Percentiles rank a stretch among this genome's conserved stretches.
Evolutionary conservation across 306 rosid species (phyloP).

Genomic region (Prunus fruticosa): DNA sequence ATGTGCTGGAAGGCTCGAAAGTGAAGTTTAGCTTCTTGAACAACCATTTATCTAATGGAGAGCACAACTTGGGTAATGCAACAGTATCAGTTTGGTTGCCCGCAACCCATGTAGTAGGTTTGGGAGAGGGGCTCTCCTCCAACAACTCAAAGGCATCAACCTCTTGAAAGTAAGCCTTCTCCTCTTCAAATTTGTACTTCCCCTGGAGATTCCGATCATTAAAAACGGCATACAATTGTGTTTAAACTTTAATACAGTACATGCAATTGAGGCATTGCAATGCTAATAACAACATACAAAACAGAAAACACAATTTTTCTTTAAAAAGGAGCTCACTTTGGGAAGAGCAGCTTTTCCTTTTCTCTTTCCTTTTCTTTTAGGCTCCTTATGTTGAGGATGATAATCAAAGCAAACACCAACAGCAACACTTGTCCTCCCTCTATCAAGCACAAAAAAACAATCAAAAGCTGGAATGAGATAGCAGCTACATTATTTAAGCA

Average conservation of each 20-base stretch:
- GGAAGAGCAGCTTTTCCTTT: constrained; percentile 74
- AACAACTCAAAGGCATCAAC: constrained; percentile 88
- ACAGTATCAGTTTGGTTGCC: constrained; percentile 36
- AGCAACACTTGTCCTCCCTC: constrained; percentile 94
- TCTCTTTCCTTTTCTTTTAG: constrained; percentile 59
- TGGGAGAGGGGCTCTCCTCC: constrained; percentile 98
- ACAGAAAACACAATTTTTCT: constrained; percentile 3
- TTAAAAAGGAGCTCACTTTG: constrained; percentile 39
- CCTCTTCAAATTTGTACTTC: constrained; percentile 60
- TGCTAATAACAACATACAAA: constrained; percentile 8
- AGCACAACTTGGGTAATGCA: constrained; percentile 53
- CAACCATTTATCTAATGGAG: constrained; percentile 78
- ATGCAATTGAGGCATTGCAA: not conserved
- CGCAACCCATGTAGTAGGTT: constrained; percentile 57
- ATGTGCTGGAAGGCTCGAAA: constrained; percentile 61
- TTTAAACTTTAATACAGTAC: not conserved
- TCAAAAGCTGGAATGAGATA: not conserved
- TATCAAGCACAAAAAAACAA: constrained; percentile 28
- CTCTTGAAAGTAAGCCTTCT: constrained; percentile 70
- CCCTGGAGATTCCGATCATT: constrained; percentile 37
- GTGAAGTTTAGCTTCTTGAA: constrained; percentile 47
- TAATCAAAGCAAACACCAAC: constrained; percentile 61
- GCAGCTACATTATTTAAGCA: not conserved
- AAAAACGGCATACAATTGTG: not conserved
- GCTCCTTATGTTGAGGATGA: constrained; percentile 58